Evolutionary conservation across 768 basidiomycete genomes (phyloP).

Genomic region (Terana coerulea): DNA sequence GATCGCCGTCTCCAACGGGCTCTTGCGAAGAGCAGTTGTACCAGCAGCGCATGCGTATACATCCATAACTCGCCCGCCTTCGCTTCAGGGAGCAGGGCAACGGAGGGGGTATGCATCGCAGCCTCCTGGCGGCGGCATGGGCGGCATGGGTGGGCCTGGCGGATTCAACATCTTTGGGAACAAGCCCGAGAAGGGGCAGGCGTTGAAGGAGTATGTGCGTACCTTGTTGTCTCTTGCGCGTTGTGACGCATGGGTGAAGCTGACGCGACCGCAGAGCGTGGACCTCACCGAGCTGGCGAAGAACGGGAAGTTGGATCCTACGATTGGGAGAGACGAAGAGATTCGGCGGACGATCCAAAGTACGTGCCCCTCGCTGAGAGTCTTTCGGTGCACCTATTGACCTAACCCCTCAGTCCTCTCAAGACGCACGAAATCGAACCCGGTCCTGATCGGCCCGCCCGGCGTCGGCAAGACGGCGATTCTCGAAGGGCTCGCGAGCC

Average conservation of each 20-base stretch:
- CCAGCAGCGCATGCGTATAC: slow-evolving; percentile 1
- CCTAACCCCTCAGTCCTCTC: slow-evolving; percentile 57
- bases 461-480: slow-evolving; percentile 95
- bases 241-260: too few relatives aligned
- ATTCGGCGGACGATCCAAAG: slow-evolving; percentile 91
- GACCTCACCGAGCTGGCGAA: slow-evolving; percentile 83
- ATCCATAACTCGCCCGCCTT: background rate
- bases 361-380: slow-evolving; percentile 30
- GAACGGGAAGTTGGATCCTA: slow-evolving; percentile 85
- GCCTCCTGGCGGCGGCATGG: slow-evolving; percentile 37
- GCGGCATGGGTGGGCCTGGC: slow-evolving; percentile 53
- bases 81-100: slow-evolving; percentile 9
- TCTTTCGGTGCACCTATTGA: slow-evolving; percentile 49
- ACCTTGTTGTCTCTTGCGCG: background rate
- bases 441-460: slow-evolving; percentile 82
- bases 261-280: slow-evolving; percentile 50
- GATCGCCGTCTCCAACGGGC: background rate
- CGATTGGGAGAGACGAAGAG: slow-evolving; percentile 89
- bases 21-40: background rate
- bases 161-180: slow-evolving; percentile 40
- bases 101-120: slow-evolving; percentile 63
- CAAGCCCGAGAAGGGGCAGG: slow-evolving; percentile 77
- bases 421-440: slow-evolving; percentile 87
- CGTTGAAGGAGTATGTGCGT: slow-evolving; percentile 74
- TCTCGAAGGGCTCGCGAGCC: slow-evolving; percentile 81